phyloP scores from a whole-genome alignment of 257 asterid genomes.

The Solanum piurae region DNA sequence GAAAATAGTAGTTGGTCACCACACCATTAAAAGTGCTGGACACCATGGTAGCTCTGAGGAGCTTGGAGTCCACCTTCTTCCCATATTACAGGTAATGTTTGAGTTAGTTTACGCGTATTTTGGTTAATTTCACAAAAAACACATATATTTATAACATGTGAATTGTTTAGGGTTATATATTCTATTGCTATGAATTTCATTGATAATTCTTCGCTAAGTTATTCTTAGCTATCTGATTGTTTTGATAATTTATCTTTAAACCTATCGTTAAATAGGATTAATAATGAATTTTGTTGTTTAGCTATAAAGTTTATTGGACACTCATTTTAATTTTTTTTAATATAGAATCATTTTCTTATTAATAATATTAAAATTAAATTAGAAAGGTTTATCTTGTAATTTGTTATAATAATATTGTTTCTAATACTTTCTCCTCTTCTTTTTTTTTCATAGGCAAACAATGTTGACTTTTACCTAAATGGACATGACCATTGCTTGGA shows the following conservation, averaged over 20 bases:
- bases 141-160: too few species aligned
- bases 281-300: neutral
- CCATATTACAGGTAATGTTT: constrained; percentile 46
- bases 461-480: constrained; percentile 63
- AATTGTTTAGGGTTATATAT: too few species aligned
- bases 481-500: constrained; percentile 87
- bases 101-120: rapidly evolving
- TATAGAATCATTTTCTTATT: neutral
- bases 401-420: neutral
- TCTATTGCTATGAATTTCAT: neutral
- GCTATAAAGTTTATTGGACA: neutral
- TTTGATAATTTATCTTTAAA: neutral
- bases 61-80: constrained; percentile 46
- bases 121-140: neutral
- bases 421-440: neutral
- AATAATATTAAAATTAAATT: neutral
- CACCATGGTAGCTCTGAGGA: constrained; percentile 65
- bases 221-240: neutral
- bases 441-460: constrained; percentile 27
- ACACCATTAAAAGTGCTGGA: constrained; percentile 66
- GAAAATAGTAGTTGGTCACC: constrained; percentile 84
- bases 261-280: neutral
- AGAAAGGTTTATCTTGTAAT: neutral
- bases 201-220: neutral
- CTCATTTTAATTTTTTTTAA: neutral